Conservation (phyloP, 2,329 filamentous ascomycete genomes). For the Biscogniauxia marginata region DNA sequence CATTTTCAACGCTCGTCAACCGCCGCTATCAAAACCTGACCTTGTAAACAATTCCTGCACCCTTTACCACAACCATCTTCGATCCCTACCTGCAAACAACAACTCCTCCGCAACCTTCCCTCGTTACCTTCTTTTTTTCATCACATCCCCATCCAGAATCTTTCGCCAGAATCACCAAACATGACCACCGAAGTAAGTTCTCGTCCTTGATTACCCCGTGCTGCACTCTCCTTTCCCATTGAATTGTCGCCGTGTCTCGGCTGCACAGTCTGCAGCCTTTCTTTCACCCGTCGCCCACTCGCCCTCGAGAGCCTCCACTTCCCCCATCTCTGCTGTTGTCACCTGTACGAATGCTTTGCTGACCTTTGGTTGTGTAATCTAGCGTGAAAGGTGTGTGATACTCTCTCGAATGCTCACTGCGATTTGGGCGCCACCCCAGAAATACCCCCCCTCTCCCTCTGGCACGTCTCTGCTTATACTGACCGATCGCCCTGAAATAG, state of each 20-base stretch:
- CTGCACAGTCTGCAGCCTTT: background rate
- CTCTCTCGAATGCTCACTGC: conserved; percentile 9
- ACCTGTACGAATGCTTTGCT: conserved; percentile 20
- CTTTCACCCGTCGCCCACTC: conserved; percentile 4
- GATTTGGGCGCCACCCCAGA: conserved; percentile 6
- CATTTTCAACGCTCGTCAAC: conserved; percentile 30
- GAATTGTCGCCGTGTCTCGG: conserved; percentile 5
- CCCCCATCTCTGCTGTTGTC: conserved; percentile 11
- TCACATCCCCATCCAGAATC: conserved; percentile 10
- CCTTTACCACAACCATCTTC: conserved; percentile 10
- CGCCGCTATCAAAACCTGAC: conserved; percentile 15
- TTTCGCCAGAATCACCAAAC: conserved; percentile 20
- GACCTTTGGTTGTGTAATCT: conserved; percentile 32
- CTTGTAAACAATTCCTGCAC: conserved; percentile 29
- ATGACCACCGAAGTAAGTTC: conserved; percentile 34
- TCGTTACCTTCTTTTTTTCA: conserved; percentile 4
- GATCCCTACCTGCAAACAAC: conserved; percentile 15
- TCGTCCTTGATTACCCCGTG: conserved; percentile 11
- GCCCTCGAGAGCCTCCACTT: conserved; percentile 24
- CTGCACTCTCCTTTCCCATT: background rate
- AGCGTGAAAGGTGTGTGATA: conserved; percentile 67
- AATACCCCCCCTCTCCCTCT: conserved; percentile 12
- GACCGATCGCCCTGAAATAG: conserved; percentile 47
- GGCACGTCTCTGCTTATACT: conserved; percentile 11
- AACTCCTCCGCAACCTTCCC: conserved; percentile 3